These are phyloP conservation scores for Paramyrothecium roridum DNA, from an alignment of 2,329 filamentous ascomycete species.

Conservation along the genomic window DNA sequence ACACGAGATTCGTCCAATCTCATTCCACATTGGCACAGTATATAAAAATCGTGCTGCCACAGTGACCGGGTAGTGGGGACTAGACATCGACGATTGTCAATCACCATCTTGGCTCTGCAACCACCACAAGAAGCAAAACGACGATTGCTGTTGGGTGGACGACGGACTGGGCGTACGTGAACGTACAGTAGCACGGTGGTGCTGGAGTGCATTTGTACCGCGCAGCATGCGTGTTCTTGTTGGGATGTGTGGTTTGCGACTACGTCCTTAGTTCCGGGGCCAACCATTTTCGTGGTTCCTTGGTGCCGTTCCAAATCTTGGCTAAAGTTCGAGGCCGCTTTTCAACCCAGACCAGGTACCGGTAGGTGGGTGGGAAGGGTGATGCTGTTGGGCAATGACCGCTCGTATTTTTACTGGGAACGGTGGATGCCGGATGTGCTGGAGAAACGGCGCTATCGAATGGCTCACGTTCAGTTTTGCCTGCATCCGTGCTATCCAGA, in stretches of 20 bases:
- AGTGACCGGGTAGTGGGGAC: not conserved
- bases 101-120: not conserved
- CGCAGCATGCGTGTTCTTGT: no score
- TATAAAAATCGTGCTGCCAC: not conserved
- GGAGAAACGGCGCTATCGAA: not conserved
- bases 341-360: not conserved
- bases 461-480: not conserved
- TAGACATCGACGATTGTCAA: not conserved
- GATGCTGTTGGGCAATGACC: not conserved
- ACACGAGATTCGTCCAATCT: not conserved
- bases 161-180: no score
- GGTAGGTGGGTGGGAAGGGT: not conserved
- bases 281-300: no score
- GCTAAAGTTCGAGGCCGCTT: not conserved
- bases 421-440: not conserved
- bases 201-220: no score
- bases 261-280: no score
- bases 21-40: not conserved
- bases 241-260: no score
- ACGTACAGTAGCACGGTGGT: no score
- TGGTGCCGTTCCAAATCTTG: no score
- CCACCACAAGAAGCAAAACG: no score
- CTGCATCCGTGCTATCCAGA: not conserved
- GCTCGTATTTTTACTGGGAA: not conserved
- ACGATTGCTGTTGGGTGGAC: no score